Conservation (phyloP, 1,139 yeast genomes). For the Blastobotrys petasosporus region DNA sequence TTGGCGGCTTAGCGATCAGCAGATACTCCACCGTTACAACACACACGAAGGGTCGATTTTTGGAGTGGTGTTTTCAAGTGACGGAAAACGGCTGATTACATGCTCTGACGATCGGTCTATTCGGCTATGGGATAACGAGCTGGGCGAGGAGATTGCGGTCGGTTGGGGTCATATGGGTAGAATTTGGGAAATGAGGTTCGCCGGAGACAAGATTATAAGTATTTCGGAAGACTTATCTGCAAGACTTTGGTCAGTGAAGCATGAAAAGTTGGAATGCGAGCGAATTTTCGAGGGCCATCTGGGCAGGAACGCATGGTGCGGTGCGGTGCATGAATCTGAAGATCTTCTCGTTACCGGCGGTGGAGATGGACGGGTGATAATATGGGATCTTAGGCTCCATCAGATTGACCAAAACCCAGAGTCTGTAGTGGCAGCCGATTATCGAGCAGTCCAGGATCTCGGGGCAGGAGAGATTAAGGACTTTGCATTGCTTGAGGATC, state of each 20-base stretch:
- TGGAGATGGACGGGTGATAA: conserved; percentile 74
- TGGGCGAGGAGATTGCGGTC: conserved; percentile 55
- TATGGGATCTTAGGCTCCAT: conserved; percentile 46
- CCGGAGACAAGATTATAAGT: conserved; percentile 44
- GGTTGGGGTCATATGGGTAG: conserved; percentile 98
- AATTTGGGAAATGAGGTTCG: conserved; percentile 75
- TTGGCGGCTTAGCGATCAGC: conserved; percentile 47
- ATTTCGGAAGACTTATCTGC: conserved; percentile 88
- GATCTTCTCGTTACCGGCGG: conserved; percentile 65
- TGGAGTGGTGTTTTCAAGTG: conserved; percentile 58
- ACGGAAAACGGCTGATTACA: conserved; percentile 55
- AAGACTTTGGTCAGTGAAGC: conserved; percentile 57
- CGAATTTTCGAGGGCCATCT: conserved; percentile 60
- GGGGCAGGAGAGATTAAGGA: conserved; percentile 45
- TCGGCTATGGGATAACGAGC: conserved; percentile 57
- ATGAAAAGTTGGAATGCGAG: conserved; percentile 37
- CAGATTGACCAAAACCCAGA: conserved; percentile 15
- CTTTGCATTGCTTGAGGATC: conserved; percentile 41
- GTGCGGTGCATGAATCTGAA: conserved; percentile 48
- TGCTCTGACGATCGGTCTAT: conserved; percentile 94
- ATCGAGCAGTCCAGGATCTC: too few relatives aligned
- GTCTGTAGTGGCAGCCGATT: too few relatives aligned
- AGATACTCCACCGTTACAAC: conserved; percentile 49
- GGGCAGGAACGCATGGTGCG: conserved; percentile 86
- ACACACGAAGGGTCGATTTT: conserved; percentile 91